Base-by-base conservation (phyloP, 768 basidiomycete species). In the Podaxis sp. region DNA sequence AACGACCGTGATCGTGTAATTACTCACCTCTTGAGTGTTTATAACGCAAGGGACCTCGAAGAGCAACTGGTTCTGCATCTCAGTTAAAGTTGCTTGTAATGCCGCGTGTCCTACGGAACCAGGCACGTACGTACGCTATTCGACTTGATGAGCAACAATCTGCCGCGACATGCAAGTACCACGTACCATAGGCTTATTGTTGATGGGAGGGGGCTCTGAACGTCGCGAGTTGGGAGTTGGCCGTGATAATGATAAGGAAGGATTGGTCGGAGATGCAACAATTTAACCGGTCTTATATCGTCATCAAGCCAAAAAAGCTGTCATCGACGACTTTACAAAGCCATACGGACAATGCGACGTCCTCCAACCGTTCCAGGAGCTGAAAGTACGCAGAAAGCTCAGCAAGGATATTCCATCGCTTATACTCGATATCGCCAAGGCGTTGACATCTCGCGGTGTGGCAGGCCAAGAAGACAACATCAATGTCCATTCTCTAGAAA, bases 21-120 rank as follows among this genome's bases (percentile, higher is more conserved):
- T 26, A 75, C 87, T 63, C 65, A 93, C 94, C 68, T 84, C 82
- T 76, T 91, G 87, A 59, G 97, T 97, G 68, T 98, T 92, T 65
- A 99, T 84, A 66, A 99, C 82, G 71, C 92, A 93, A 10, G 96
- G 97, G 1, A 99, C 91, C 70, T 97, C 90, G 73, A 95, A 95
- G 2, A 95, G 95, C 8, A 91, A 80, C 68, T 89, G 79, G 65
- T 87, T 82, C 74, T 92, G 83, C 90, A 98, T 91, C 80, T 93
- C 81, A 6, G 76, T 71, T 67, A 99, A 71, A 15, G 92, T 89
- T 26, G 83, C 88, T 69, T 89, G 78, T 58, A 99, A 79, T 2
- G 78, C 88, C 30, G 76, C 75, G 53, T 96, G 87, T 74, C 99
- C 96, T 8, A 82, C 71, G 0, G 94, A 91, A 58, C 89, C 93